phyloP scores from a whole-genome alignment of 257 asterid genomes.

The Prunella vulgaris region DNA sequence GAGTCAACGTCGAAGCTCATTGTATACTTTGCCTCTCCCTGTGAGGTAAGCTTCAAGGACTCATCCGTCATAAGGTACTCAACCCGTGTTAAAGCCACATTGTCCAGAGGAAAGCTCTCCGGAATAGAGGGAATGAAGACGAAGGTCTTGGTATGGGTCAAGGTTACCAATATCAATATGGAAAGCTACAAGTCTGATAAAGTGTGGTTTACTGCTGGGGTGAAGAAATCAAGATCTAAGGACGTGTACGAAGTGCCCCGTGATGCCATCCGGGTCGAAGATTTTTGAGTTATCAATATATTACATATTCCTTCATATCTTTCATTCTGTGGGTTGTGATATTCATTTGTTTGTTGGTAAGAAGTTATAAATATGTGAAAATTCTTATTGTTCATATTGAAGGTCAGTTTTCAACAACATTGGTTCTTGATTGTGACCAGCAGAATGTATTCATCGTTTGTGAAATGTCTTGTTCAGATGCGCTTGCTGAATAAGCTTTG shows the following conservation, averaged over 20 bases:
- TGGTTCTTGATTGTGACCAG: neutral
- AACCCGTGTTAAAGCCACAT: constrained; percentile 67
- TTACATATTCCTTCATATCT: neutral
- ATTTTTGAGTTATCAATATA: constrained; percentile 41
- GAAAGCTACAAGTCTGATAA: constrained; percentile 82
- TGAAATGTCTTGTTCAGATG: no score
- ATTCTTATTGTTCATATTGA: neutral
- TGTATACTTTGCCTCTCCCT: constrained; percentile 62
- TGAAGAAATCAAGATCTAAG: constrained; percentile 77
- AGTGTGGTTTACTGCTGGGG: constrained; percentile 88
- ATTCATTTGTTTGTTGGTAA: neutral
- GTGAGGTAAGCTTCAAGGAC: constrained; percentile 88
- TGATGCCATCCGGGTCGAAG: constrained; percentile 57
- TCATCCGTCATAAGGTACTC: constrained; percentile 64
- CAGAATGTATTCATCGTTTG: no score
- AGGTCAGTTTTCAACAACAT: neutral
- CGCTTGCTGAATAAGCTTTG: no score
- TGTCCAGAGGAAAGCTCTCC: constrained; percentile 75
- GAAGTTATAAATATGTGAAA: neutral
- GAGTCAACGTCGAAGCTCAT: constrained; percentile 58
- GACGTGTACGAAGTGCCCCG: constrained; percentile 73
- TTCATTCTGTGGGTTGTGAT: neutral
- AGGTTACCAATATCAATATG: constrained; percentile 50
- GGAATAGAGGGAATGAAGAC: constrained; percentile 92
- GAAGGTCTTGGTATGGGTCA: constrained; percentile 88